A percentile compares a stretch with the other conserved stretches of the same genome.
phyloP scores from a whole-genome alignment of 2,329 filamentous ascomycete species.

The Byssochlamys sp. region DNA sequence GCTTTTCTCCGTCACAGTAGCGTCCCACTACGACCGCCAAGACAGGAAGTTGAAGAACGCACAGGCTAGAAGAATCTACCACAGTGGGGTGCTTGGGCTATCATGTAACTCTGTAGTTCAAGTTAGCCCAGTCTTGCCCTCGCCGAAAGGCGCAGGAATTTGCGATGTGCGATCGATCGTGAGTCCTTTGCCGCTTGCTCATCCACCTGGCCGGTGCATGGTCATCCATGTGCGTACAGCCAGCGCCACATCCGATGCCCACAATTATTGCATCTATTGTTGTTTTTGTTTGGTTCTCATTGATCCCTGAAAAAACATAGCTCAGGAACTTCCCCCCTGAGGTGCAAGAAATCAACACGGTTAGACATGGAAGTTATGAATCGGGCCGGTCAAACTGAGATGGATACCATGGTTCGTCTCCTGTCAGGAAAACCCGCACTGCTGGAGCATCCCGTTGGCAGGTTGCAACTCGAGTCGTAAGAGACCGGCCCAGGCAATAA shows the following conservation, averaged over 20 bases:
- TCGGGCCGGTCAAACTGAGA: not conserved
- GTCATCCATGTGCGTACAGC: not conserved
- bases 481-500: not conserved
- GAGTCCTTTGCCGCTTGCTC: not conserved
- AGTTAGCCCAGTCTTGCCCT: not conserved
- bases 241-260: not conserved
- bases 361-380: not conserved
- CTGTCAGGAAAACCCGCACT: not conserved
- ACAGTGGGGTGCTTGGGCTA: not conserved
- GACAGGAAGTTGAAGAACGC: not conserved
- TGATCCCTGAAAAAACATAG: not conserved
- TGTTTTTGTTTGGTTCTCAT: not conserved
- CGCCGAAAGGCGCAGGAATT: not conserved
- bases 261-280: not conserved
- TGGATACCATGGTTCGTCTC: not conserved
- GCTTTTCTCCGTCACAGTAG: not conserved
- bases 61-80: not conserved
- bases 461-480: not conserved
- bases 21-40: not conserved
- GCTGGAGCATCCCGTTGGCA: not conserved
- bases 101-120: not conserved
- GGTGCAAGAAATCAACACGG: not conserved
- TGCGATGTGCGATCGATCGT: not conserved
- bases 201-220: not conserved
- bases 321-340: not conserved